Evolutionary conservation across 345 rosid genomes (phyloP), one percentile per base, ranked within the genome.

Genomic region (Hibiscus mutabilis): DNA sequence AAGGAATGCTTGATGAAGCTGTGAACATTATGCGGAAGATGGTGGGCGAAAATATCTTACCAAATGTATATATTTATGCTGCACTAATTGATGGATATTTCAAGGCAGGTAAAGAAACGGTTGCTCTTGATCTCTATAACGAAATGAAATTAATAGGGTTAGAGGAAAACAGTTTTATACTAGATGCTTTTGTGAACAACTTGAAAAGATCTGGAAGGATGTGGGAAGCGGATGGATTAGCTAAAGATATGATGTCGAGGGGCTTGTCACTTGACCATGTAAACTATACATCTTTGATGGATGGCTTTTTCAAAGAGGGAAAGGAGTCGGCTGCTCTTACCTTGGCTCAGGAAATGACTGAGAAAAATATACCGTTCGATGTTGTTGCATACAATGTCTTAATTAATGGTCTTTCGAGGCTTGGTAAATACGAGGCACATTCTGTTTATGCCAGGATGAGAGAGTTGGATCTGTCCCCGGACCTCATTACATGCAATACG

Each of bases 231-330:
- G 78, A 77, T 52, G 83, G 58, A 72, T 78, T 91, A 57, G 76
- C 80, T 68, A 63, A 79, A 77, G 85, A 81, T 77, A 79, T 83
- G 82, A 80, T 73, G 68, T 82, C 91, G 40, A 80, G 65, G 60
- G 96, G 93, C 52, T 58, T 91, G 80, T 75, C 65, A 24, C 85
- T 84, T 75, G 97, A 91, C 75, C 83, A 33, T 66, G 84, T 91
- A 74, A 91, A 88, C 80, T 94, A 90, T 83, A 94, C 97, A 13
- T 90, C 97, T 80, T 71, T 90, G 27, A 91, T 90, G 88, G 98
- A 94, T 80, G 91, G 88, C 56, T 85, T 87, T 82, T 91, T 91
- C 75, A 94, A 86, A 84, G 85, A 58, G 31, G 91, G 95, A 69
- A 84, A 83, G 21, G 95, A 87, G 73, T 82, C 85, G 3, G 86